Evolutionary conservation across 2,329 filamentous ascomycete species (phyloP), one percentile per base, ranked within the genome.

Genomic region (Penicillium sp.): DNA sequence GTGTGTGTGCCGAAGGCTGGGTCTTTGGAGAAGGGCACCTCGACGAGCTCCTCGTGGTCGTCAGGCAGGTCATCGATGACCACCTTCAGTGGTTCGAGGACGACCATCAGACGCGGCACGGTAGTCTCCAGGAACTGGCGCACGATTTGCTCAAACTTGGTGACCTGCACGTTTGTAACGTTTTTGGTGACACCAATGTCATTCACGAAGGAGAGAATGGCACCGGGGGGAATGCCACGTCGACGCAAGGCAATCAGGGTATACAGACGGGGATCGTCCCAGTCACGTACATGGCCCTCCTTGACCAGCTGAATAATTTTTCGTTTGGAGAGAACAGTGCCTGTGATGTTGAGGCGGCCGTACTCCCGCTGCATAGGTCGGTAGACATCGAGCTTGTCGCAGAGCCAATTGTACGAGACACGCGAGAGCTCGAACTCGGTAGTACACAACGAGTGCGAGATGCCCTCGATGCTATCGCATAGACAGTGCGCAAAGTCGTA

Each of bases 291-390:
- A 49, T 83, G 75, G n/a, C 81, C 80, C 35, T 85, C 79, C 30
- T 83, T 77, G 2, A 96, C 87, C 4, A 96, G 72, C 67, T 86
- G 84, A 48, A 82, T 78, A 46, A 96, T 84, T 58, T 86, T 84
- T 41, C 91, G 79, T 72, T 97, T 96, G 21, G 84, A 90, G 45
- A 95, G 76, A 38, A 96, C 83, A 0, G 90, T 94, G 11, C 90
- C 89, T 7, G 80, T 83, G 20, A 96, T 77, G 51, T 86, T 94
- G 20, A 91, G 72, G 47, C 86, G 80, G 38, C 84, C 81, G 48
- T 81, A 94, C 69, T 95, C 90, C 63, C 91, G 77, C 76, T 97
- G 91, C 87, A 95, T 95, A 1, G 91, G 89, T 58, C 88, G 79
- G 66, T 94, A 94, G 41, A 94, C 82, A 23, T 82, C 87, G 10